Conservation (phyloP, 2,329 filamentous ascomycete genomes). For the Corinectria fuckeliana region DNA sequence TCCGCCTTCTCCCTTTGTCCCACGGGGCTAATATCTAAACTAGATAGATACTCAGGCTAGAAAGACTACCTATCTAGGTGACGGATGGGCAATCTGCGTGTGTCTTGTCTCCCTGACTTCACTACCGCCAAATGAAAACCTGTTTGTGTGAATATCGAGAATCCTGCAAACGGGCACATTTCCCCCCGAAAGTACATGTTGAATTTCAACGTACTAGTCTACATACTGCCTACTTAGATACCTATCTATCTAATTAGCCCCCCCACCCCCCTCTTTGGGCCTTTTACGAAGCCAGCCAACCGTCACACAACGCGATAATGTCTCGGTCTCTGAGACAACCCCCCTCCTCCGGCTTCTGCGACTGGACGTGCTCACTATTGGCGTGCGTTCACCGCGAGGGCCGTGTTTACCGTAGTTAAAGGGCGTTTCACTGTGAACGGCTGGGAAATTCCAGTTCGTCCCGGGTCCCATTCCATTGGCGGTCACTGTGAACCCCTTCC, state of each 20-base stretch:
- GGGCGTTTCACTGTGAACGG: neutral
- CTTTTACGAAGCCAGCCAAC: too few species aligned
- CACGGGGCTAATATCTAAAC: neutral
- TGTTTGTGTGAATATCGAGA: neutral
- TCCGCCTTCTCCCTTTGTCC: neutral
- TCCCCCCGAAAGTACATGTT: neutral
- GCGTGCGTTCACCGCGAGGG: neutral
- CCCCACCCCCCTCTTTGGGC: too few species aligned
- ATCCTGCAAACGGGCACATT: neutral
- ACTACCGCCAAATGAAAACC: too few species aligned
- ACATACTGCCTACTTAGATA: too few species aligned
- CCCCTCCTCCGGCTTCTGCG: neutral
- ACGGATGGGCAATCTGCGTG: too few species aligned
- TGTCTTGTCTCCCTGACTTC: too few species aligned
- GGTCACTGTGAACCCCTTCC: too few species aligned
- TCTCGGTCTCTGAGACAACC: slow-evolving; percentile 1
- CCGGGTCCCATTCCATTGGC: neutral
- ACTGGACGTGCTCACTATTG: neutral
- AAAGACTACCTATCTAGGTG: neutral
- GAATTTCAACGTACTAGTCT: too few species aligned
- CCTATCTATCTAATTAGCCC: too few species aligned
- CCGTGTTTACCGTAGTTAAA: too few species aligned
- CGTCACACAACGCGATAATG: neutral
- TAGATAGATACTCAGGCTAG: neutral
- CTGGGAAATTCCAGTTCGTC: neutral